Evolutionary conservation across 1,284 basidiomycete species (phyloP).

Genomic region (Termitomyces sp.): DNA sequence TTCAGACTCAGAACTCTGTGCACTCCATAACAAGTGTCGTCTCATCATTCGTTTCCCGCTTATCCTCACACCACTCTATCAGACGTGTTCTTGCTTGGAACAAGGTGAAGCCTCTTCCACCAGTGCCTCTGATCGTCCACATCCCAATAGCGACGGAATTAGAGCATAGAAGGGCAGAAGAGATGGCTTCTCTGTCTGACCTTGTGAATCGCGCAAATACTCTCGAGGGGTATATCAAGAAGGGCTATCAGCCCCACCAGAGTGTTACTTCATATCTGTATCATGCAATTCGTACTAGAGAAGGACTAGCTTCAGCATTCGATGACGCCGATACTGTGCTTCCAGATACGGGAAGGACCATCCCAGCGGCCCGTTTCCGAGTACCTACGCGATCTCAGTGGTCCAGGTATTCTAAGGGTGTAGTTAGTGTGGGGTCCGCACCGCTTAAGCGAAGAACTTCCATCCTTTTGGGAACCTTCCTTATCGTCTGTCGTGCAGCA

Average conservation of each 20-base stretch:
- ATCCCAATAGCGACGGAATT: slow-evolving; percentile 36
- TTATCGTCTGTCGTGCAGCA: slow-evolving; percentile 32
- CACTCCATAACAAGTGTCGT: slow-evolving; percentile 42
- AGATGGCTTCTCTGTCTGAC: slow-evolving; percentile 41
- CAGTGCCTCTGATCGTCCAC: slow-evolving; percentile 44
- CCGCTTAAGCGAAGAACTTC: slow-evolving; percentile 21
- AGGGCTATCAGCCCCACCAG: slow-evolving; percentile 45
- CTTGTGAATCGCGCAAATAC: slow-evolving; percentile 48
- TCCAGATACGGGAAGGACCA: not conserved
- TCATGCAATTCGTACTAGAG: slow-evolving; percentile 17
- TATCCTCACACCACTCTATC: slow-evolving; percentile 35
- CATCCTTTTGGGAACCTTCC: slow-evolving; percentile 26
- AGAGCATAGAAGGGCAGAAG: slow-evolving; percentile 39
- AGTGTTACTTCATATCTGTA: slow-evolving; percentile 30
- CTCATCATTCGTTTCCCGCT: slow-evolving; percentile 44
- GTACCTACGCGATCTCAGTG: not conserved
- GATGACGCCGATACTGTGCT: slow-evolving; percentile 20
- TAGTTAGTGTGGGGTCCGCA: not conserved
- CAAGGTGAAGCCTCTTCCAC: slow-evolving; percentile 48
- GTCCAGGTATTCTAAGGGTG: not conserved
- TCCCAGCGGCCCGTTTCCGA: not conserved
- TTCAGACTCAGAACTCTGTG: slow-evolving; percentile 31
- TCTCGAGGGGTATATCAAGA: slow-evolving; percentile 44
- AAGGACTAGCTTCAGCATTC: slow-evolving; percentile 21
- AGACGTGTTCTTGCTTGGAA: slow-evolving; percentile 37